Evolutionary conservation across 2,329 filamentous ascomycete species (phyloP), one percentile per base, ranked within the genome.

Genomic region (Diaporthe amygdali): DNA sequence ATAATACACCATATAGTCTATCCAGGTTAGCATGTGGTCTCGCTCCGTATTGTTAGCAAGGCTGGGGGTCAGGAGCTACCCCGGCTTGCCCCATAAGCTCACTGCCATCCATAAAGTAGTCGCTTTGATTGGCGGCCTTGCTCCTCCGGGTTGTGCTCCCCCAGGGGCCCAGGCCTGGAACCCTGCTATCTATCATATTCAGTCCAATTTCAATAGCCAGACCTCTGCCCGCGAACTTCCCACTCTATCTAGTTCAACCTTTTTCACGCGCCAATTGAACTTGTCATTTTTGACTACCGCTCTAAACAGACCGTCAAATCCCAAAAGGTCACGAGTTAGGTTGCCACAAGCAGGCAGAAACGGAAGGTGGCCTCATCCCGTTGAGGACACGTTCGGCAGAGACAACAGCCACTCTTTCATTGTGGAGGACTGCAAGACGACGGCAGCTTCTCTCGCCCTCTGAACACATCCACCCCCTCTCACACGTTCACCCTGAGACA

Each of bases 371-470:
- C 47, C 34, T 54, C 25, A 67, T 47, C 51, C 7, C 46, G 17
- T 70, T 71, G 32, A 72, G 68, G 68, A 64, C 71, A 72, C 71
- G 68, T 72, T 67, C 47, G 55, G 37, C 30, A 68, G 37, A 51
- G 30, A 34, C 41, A 34, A 12, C 20, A 52, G 22, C 3, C 49
- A 69, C 17, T 34, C 15, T 25, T 49, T 22, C 27, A n/a, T 41
- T 25, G 22, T 15, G 17, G 37, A 10, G 30, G 34, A 37, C 54
- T 55, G 59, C 55, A 22, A 52, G 39, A 66, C 55, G 27, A 66
- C 67, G 20, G 6, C 52, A 44, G 10, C 41, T 9, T 64, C 14
- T n/a, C 17, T 30, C n/a, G 30, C 30, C 15, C 10, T 17, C 15
- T 20, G n/a, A 34, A 25, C 44, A 5, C 9, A 41, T 61, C 30